Evolutionary conservation across 2,329 filamentous ascomycete species (phyloP), one percentile per base, ranked within the genome.

Genomic region (Cucurbitaria berberidis): DNA sequence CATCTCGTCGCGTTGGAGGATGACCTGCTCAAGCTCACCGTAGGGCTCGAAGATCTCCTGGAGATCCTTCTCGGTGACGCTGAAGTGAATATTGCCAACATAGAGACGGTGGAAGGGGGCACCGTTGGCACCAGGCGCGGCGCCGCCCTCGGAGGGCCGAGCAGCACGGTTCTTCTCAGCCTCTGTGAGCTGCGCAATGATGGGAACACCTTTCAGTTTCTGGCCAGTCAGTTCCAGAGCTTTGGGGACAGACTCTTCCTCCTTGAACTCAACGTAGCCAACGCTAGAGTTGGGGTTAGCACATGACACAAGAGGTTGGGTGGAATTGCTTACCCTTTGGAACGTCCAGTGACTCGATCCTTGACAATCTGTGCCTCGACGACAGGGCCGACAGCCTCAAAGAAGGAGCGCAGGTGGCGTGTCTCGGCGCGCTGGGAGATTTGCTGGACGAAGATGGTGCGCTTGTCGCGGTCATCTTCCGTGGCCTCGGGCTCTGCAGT

Each of bases 1-100:
- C 48, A 93, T 96, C 54, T 98, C 95, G 69, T 99, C 96, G 79
- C 96, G 97, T 76, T 99, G 96, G 53, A 99, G 84, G 74, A 97
- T 93, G 53, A 97, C 93, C 76, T 97, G 97, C 75, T 98, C 95
- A 53, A 99, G 88, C 79, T 96, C 93, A 67, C 95, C 95, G 77
- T 97, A 99, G 1, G 95, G 93, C 79, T 96, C 91, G 76, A 99
- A 99, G 57, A 99, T 92, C 74, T 93, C 92, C 82, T 93, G 89
- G 63, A 99, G 82, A 78, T 99, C 96, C 75, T 89, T 87, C 79
- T 99, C 95, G 73, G 92, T 97, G 75, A 99, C 96, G 75, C 92
- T 97, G 84, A 99, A 99, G 81, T 99, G 95, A 67, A 99, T 98
- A 76, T 99, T 99, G 77, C 95, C 95, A 66, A 99, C 93, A 77